phyloP scores from a whole-genome alignment of 768 basidiomycete genomes.

The Infundibulicybe gibba region DNA sequence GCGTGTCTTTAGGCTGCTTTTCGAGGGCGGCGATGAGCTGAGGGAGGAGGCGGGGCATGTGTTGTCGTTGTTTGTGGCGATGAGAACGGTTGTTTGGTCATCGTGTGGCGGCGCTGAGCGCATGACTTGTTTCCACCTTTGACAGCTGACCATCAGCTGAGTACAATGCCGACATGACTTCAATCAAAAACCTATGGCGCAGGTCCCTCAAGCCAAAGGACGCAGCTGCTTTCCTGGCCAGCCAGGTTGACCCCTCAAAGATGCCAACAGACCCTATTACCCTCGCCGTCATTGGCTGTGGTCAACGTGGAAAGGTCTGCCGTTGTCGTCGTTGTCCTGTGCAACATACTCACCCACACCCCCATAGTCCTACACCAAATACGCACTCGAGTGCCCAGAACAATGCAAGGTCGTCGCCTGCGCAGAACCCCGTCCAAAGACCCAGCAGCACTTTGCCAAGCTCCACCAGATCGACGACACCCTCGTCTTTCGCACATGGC shows the following conservation, averaged over 20 bases:
- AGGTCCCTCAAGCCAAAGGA: conserved; percentile 21
- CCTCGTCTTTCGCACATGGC: conserved; percentile 69
- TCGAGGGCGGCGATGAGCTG: conserved; percentile 49
- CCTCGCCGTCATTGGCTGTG: conserved; percentile 77
- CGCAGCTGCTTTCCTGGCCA: no score
- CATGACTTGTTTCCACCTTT: no score
- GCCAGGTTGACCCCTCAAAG: not conserved
- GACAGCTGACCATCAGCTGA: no score
- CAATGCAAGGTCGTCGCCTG: conserved; percentile 79
- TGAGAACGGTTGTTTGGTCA: not conserved
- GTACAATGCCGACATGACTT: conserved; percentile 14
- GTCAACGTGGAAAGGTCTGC: conserved; percentile 73
- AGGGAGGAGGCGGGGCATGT: conserved; percentile 71
- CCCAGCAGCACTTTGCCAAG: conserved; percentile 54
- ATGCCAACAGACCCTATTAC: conserved; percentile 46
- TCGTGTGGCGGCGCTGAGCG: no score
- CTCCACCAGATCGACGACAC: conserved; percentile 60
- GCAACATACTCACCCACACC: not conserved
- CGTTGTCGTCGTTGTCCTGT: not conserved
- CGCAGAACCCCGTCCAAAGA: conserved; percentile 75
- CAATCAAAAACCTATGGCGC: conserved; percentile 31
- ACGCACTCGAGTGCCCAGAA: conserved; percentile 56
- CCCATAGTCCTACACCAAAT: conserved; percentile 56
- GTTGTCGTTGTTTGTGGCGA: not conserved
- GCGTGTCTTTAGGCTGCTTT: conserved; percentile 16